Evolutionary conservation across 192 early-diverging fungal species (phyloP).

Genomic region (Podila epigama): DNA sequence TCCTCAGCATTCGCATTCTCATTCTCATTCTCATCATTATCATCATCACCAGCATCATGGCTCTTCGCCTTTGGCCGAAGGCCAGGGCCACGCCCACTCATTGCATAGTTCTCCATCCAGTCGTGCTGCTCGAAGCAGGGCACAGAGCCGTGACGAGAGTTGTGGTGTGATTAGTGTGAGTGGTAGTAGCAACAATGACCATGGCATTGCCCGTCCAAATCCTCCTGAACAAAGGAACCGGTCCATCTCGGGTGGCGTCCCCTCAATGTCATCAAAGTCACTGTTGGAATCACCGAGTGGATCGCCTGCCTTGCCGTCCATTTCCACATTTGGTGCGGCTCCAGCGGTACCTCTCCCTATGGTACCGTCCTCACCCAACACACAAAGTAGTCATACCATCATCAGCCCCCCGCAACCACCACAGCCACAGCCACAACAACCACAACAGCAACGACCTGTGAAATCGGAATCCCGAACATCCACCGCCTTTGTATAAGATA

Average conservation of each 20-base stretch:
- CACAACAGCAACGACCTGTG: too few relatives aligned
- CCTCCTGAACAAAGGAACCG: slow-evolving; percentile 16
- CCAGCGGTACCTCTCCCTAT: too few relatives aligned
- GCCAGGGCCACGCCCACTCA: not conserved
- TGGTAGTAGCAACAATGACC: not conserved
- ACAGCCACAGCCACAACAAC: too few relatives aligned
- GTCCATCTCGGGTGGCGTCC: not conserved
- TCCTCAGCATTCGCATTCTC: slow-evolving; percentile 7
- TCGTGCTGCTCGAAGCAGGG: slow-evolving; percentile 30
- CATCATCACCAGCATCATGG: slow-evolving; percentile 15
- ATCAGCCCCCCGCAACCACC: not conserved
- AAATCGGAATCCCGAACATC: not conserved
- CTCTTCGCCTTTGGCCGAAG: slow-evolving; percentile 26
- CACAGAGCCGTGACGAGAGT: slow-evolving; percentile 36
- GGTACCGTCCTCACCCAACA: too few relatives aligned
- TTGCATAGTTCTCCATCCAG: slow-evolving; percentile 13
- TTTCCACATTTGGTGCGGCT: not conserved
- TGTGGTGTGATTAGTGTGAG: not conserved
- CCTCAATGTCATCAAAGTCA: not conserved
- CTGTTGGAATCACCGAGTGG: not conserved
- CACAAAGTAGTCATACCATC: too few relatives aligned
- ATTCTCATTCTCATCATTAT: not conserved
- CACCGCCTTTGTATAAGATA: not conserved
- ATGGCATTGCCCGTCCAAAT: not conserved
- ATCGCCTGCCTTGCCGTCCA: not conserved